Base-by-base conservation (phyloP, 2,329 filamentous ascomycete genomes). In the Camptophora hylomeconis region DNA sequence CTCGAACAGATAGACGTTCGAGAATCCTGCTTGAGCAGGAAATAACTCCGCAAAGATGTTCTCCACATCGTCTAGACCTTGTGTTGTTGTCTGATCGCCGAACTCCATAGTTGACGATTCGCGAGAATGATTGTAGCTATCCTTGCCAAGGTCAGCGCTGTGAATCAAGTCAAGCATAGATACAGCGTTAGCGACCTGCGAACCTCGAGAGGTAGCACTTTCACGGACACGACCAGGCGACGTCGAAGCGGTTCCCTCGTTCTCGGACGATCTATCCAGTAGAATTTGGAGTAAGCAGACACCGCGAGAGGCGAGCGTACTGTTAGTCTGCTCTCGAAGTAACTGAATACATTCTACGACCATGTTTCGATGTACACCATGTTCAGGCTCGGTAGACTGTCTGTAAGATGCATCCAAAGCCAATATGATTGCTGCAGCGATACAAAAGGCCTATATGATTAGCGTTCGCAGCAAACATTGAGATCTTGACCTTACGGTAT, bases 401-500 rank as follows among this genome's bases (percentile, higher is more conserved):
- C 49, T 48, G 35, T 56, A 51, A 17, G 51, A 47, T 4, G 49
- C 39, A 30, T 57, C 54, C 7, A 57, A 39, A 20, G 49, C 48
- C 8, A 57, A 37, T 5, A 56, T 49, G 5, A 57, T 55, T 24
- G 44, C 38, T 3, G 54, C 54, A 7, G 51, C 51, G 1, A 57
- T 48, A 4, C 46, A 46, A 28, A 58, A 58, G 2, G 52, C 52
- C 30, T 58, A 49, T 8, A 5, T 7, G 14, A 12, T 29, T 7
- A 29, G 27, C 17, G 23, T 14, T 11, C 5, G n/a, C 12, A 14
- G 9, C 5, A 3, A 8, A 21, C 10, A 6, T 12, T 13, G 6
- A 9, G 11, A 13, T 22, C 8, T 10, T 10, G 7, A 21, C 15
- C 17, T 29, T 22, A 29, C 27, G 10, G 20, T 38, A 21, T 56